Conservation (phyloP, 495 filamentous ascomycete genomes). For the Bryoglossum gracile region DNA sequence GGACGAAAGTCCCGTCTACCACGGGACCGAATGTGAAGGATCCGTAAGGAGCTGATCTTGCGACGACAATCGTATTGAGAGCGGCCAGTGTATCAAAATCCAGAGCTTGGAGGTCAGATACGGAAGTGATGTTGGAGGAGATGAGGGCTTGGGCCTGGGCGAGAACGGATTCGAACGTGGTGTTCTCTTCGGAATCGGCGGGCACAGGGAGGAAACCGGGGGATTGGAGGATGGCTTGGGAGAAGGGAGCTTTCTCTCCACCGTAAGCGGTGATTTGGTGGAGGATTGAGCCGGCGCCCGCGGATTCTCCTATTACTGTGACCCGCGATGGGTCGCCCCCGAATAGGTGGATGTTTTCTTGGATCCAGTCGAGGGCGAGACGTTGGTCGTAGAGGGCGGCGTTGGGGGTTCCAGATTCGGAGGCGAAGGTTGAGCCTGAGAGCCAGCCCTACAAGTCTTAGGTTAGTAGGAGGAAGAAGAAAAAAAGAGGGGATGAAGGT, state of each 20-base stretch:
- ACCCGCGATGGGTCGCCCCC: constrained; percentile 59
- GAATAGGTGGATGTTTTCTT: constrained; percentile 59
- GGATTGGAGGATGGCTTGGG: constrained; percentile 23
- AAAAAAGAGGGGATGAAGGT: too few relatives aligned
- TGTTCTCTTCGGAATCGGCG: constrained; percentile 16
- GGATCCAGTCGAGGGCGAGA: constrained; percentile 63
- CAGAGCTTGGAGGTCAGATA: constrained; percentile 43
- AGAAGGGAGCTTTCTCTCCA: constrained; percentile 25
- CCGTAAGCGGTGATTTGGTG: constrained; percentile 58
- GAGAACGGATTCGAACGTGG: constrained; percentile 15
- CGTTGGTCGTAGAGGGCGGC: constrained; percentile 61
- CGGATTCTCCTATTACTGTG: constrained; percentile 65
- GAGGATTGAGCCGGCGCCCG: constrained; percentile 59
- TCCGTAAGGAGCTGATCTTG: constrained; percentile 32
- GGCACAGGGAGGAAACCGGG: constrained; percentile 13
- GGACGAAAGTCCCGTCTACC: constrained; percentile 53
- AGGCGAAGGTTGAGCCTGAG: constrained; percentile 43
- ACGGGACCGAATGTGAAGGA: constrained; percentile 48
- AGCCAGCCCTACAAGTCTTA: constrained; percentile 4
- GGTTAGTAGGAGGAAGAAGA: neutral
- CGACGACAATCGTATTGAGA: constrained; percentile 47
- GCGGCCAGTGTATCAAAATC: constrained; percentile 35
- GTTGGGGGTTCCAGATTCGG: constrained; percentile 45
- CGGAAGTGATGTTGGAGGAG: constrained; percentile 28
- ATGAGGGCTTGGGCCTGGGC: constrained; percentile 9